Conservation (phyloP, 2,329 filamentous ascomycete species). For the Pestalotiopsis sp. region DNA sequence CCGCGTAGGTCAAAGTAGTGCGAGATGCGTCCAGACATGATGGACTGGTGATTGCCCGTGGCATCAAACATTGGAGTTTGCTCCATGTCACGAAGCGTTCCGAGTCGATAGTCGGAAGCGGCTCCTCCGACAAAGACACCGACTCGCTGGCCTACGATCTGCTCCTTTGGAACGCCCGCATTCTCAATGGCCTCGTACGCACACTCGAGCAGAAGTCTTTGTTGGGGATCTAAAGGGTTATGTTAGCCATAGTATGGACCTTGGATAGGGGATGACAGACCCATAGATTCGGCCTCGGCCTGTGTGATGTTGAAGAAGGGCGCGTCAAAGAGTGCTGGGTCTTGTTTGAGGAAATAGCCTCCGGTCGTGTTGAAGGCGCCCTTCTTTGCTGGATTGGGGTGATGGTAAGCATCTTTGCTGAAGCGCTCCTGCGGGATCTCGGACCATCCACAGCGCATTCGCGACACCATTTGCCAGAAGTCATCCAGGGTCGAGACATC, state of each 20-base stretch:
- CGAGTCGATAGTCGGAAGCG: conserved; percentile 17
- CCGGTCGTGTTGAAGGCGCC: conserved; percentile 34
- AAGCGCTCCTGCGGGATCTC: conserved; percentile 35
- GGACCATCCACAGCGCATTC: conserved; percentile 31
- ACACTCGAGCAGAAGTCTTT: conserved; percentile 33
- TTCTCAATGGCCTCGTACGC: conserved; percentile 33
- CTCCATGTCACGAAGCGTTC: conserved; percentile 17
- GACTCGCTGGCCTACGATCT: conserved; percentile 14
- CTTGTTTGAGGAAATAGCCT: conserved; percentile 35
- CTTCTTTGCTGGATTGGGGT: conserved; percentile 36
- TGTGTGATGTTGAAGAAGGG: conserved; percentile 40
- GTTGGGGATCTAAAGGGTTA: conserved; percentile 27
- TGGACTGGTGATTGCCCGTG: conserved; percentile 34
- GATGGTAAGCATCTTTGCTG: conserved; percentile 35
- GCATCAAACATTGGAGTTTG: conserved; percentile 20
- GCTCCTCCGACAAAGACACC: conserved; percentile 19
- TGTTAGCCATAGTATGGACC: background rate
- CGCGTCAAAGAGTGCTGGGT: conserved; percentile 33
- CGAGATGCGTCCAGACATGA: conserved; percentile 31
- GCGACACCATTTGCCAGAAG: conserved; percentile 34
- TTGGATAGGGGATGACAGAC: conserved; percentile 19
- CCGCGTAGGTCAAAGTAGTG: conserved; percentile 41
- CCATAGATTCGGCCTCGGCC: conserved; percentile 38
- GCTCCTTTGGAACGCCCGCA: conserved; percentile 20
- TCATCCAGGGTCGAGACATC: conserved; percentile 32